These are phyloP conservation scores for Ganoderma sinense DNA, from an alignment of 1,284 basidiomycete species.

Conservation along the genomic window DNA sequence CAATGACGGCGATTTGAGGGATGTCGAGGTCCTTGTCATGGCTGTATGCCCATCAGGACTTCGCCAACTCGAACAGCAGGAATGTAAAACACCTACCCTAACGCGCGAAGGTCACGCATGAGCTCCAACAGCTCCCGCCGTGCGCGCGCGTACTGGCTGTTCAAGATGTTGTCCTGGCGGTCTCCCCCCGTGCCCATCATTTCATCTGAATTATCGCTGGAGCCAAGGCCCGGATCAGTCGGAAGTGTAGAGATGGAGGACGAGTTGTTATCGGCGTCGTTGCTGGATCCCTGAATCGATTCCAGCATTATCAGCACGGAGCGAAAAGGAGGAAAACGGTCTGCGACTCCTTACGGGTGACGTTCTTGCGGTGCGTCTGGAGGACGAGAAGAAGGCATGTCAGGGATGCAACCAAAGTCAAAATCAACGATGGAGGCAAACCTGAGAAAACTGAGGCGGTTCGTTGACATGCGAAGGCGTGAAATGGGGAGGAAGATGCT, in stretches of 20 bases:
- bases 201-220: too few species aligned
- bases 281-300: too few species aligned
- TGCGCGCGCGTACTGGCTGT: conserved; percentile 51
- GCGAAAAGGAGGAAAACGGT: too few species aligned
- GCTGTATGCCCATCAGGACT: conserved; percentile 13
- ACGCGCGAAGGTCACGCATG: conserved; percentile 48
- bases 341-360: not conserved
- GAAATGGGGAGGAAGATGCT: too few species aligned
- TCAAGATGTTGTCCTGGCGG: not conserved
- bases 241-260: too few species aligned
- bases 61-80: not conserved
- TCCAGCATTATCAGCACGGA: too few species aligned
- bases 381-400: not conserved
- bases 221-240: too few species aligned
- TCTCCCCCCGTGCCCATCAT: too few species aligned
- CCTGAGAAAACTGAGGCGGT: not conserved
- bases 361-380: not conserved
- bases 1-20: conserved; percentile 37
- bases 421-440: not conserved
- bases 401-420: not conserved
- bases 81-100: conserved; percentile 47
- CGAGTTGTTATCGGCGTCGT: too few species aligned
- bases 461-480: not conserved
- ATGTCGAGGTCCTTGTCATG: conserved; percentile 27
- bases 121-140: conserved; percentile 56